Conservation (phyloP, 1,284 basidiomycete genomes). For the Phenoliferia sp. region DNA sequence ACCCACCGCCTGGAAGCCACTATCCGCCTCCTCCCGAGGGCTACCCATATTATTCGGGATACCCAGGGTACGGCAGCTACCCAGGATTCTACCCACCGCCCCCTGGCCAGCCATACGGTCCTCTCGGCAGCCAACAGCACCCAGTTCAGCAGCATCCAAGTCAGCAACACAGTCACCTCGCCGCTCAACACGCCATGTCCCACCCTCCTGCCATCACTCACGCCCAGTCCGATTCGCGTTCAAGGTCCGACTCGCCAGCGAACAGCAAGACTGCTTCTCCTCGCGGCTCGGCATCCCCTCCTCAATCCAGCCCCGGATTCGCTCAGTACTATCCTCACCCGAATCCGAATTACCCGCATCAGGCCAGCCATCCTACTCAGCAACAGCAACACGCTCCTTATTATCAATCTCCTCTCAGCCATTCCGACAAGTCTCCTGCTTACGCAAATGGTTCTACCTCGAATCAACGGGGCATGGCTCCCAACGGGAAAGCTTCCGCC, state of each 20-base stretch:
- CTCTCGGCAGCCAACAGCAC: constrained; percentile 4
- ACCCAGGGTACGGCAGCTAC: constrained; percentile 16
- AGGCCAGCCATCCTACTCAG: not conserved
- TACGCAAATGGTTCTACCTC: too few relatives aligned
- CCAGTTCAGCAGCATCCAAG: not conserved
- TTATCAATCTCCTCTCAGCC: constrained; percentile 25
- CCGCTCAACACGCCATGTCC: constrained; percentile 21
- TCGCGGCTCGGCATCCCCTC: constrained; percentile 9
- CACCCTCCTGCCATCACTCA: constrained; percentile 14
- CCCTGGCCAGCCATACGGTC: constrained; percentile 14
- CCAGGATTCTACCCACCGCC: constrained; percentile 20
- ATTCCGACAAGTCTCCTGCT: not conserved
- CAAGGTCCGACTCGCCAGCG: constrained; percentile 5
- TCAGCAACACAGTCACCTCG: not conserved
- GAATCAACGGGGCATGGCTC: too few relatives aligned
- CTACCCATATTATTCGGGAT: constrained; percentile 7
- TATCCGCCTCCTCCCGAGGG: constrained; percentile 17
- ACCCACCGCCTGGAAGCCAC: constrained; percentile 9
- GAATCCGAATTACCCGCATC: constrained; percentile 15
- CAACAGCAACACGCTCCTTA: constrained; percentile 23
- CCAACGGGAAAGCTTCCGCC: not conserved
- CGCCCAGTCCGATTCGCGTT: constrained; percentile 28
- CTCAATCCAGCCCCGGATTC: not conserved
- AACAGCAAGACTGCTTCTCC: not conserved
- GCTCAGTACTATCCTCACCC: constrained; percentile 23